Percentiles rank a stretch among this genome's conserved stretches.
Conservation (phyloP, 2,329 filamentous ascomycete species). For the Phyllosticta citribraziliensis region DNA sequence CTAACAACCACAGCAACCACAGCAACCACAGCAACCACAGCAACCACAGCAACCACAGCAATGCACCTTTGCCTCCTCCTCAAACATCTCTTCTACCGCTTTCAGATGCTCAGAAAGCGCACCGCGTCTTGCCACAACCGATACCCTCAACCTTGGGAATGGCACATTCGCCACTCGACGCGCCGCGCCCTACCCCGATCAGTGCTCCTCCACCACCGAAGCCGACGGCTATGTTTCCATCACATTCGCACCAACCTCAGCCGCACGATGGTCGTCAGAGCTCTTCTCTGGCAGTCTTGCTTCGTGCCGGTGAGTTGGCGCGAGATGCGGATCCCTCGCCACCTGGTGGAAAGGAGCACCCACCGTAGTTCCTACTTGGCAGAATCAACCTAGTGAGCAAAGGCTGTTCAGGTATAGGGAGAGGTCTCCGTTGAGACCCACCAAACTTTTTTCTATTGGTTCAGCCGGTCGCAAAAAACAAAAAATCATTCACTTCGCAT, state of each 20-base stretch:
- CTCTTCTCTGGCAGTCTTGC: slow-evolving; percentile 27
- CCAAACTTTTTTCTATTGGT: neutral
- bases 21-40: too few species aligned
- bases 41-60: slow-evolving; percentile 12
- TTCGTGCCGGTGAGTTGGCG: slow-evolving; percentile 29
- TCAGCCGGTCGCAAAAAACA: neutral
- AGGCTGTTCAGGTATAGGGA: neutral
- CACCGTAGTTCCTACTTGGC: neutral
- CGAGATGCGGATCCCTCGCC: slow-evolving; percentile 21
- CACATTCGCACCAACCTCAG: neutral
- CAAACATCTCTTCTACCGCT: slow-evolving; percentile 14
- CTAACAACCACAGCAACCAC: slow-evolving; percentile 13
- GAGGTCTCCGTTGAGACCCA: neutral
- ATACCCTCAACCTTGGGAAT: slow-evolving; percentile 21
- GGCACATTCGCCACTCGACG: slow-evolving; percentile 23
- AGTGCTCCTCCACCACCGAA: slow-evolving; percentile 7
- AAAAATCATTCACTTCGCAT: neutral
- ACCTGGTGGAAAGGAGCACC: neutral
- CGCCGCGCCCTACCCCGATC: slow-evolving; percentile 8
- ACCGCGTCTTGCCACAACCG: slow-evolving; percentile 27
- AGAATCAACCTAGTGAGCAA: neutral
- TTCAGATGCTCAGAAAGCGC: slow-evolving; percentile 23
- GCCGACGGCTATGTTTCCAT: slow-evolving; percentile 4
- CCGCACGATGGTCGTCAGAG: slow-evolving; percentile 21
- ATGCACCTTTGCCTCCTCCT: slow-evolving; percentile 12